phyloP scores from a whole-genome alignment of 305 asterid genomes.

The Fraxinus xanthoxyloides region DNA sequence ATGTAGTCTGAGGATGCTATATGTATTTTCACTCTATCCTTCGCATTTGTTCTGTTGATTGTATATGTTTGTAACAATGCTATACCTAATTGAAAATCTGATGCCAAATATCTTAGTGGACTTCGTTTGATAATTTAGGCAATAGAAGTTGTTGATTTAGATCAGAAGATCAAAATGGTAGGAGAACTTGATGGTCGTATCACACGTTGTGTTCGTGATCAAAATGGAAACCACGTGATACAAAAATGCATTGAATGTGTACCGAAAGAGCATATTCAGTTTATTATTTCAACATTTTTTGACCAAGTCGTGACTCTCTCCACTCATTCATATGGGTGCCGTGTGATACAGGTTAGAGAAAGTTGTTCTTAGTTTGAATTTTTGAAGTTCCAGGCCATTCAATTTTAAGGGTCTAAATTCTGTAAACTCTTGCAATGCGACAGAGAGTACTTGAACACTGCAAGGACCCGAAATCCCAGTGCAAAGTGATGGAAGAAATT shows the following conservation, averaged over 20 bases:
- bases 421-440: conserved; percentile 3
- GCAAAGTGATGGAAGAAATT: conserved; percentile 78
- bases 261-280: conserved; percentile 84
- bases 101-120: background rate
- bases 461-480: conserved; percentile 55
- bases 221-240: conserved; percentile 91
- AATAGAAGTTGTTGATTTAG: conserved; percentile 92
- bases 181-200: conserved; percentile 91
- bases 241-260: conserved; percentile 99
- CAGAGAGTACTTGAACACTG: conserved; percentile 84
- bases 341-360: conserved; percentile 75
- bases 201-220: conserved; percentile 98
- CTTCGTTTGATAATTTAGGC: conserved; percentile 51
- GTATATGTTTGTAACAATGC: background rate
- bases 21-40: background rate
- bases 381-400: background rate
- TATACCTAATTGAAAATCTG: background rate
- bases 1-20: background rate
- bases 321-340: conserved; percentile 96
- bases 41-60: background rate
- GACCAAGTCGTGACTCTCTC: conserved; percentile 94
- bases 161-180: conserved; percentile 94
- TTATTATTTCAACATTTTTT: conserved; percentile 67
- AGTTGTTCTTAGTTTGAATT: background rate
- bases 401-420: background rate